Evolutionary conservation across 306 rosid species (phyloP).

Genomic region (Carpinus fangiana): DNA sequence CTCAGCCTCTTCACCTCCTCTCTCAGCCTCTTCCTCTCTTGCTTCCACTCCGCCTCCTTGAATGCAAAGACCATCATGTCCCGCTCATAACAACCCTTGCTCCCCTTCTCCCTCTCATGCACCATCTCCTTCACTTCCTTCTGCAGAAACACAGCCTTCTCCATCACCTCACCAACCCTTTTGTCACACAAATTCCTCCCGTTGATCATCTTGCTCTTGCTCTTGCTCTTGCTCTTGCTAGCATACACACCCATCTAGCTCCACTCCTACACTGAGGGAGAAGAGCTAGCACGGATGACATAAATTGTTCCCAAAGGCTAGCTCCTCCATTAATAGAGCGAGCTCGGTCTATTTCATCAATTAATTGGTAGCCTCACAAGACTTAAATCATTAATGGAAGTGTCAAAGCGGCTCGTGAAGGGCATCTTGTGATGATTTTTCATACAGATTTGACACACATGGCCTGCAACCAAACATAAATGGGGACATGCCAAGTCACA

Average conservation of each 20-base stretch:
- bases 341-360: constrained; percentile 26
- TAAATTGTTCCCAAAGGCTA: constrained; percentile 3
- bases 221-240: constrained; percentile 42
- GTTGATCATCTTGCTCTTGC: background rate
- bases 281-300: constrained; percentile 25
- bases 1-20: constrained; percentile 72
- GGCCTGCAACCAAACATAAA: constrained; percentile 36
- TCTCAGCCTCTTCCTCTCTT: constrained; percentile 68
- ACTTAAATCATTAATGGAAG: constrained; percentile 16
- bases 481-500: constrained; percentile 40
- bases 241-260: constrained; percentile 53
- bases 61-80: constrained; percentile 72
- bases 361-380: background rate
- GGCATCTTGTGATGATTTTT: constrained; percentile 16
- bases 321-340: constrained; percentile 31
- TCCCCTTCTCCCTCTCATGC: constrained; percentile 63
- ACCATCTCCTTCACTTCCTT: constrained; percentile 63
- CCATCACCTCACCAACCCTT: constrained; percentile 44
- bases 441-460: constrained; percentile 30
- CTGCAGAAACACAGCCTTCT: constrained; percentile 52
- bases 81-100: constrained; percentile 49
- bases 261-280: too few relatives aligned
- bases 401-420: constrained; percentile 29
- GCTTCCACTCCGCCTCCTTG: constrained; percentile 87
- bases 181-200: constrained; percentile 24